A percentile compares a stretch with the other conserved stretches of the same genome.
These are phyloP conservation scores for Paecilomyces sp. DNA, from an alignment of 2,329 filamentous ascomycete genomes.

Conservation along the genomic window DNA sequence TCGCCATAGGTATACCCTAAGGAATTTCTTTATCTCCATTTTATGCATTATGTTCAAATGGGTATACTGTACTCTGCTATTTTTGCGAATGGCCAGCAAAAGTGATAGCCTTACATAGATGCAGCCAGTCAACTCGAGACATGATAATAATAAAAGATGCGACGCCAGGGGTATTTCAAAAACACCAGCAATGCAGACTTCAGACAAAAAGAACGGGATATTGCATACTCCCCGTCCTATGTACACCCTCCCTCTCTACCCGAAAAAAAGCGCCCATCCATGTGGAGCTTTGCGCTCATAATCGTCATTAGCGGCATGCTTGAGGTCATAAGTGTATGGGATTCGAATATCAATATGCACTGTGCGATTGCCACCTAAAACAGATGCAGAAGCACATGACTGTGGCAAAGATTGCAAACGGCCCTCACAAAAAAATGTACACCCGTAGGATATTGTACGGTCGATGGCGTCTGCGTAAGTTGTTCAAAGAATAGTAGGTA, in stretches of 20 bases:
- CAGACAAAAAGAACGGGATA: not conserved
- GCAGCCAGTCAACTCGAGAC: not conserved
- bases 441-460: not conserved
- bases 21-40: not conserved
- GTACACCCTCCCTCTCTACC: not conserved
- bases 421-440: not conserved
- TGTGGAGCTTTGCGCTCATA: not conserved
- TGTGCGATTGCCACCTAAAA: not conserved
- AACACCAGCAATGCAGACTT: not conserved
- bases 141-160: not conserved
- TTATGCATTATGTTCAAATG: not conserved
- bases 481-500: not conserved
- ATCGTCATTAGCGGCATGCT: not conserved
- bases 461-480: not conserved
- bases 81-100: not conserved
- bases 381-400: not conserved
- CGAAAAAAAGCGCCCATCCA: not conserved
- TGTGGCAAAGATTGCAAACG: not conserved
- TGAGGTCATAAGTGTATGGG: not conserved
- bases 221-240: not conserved
- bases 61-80: not conserved
- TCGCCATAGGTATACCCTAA: not conserved
- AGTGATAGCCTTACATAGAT: not conserved
- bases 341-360: not conserved
- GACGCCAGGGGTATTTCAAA: not conserved